phyloP scores from a whole-genome alignment of 768 basidiomycete species.

The Roridomyces roridus region DNA sequence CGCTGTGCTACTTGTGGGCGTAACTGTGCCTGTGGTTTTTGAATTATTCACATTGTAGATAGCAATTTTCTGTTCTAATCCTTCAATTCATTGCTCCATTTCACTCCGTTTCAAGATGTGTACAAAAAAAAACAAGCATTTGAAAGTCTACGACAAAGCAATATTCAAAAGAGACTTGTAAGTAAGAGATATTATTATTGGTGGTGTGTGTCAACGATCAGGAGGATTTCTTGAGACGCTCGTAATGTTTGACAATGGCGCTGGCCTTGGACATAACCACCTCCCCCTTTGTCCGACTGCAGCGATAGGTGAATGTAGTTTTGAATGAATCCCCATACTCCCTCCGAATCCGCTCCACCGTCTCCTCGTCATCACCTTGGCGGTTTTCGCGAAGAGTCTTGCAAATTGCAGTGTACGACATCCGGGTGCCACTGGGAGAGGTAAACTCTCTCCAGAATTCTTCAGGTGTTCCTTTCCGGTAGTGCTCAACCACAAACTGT shows the following conservation, averaged over 20 bases:
- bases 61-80: no score
- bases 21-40: slow-evolving; percentile 33
- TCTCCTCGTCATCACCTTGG: slow-evolving; percentile 5
- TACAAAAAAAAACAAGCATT: no score
- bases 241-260: slow-evolving; percentile 19
- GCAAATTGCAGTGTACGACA: slow-evolving; percentile 25
- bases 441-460: slow-evolving; percentile 27
- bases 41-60: no score
- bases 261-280: slow-evolving; percentile 19
- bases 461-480: slow-evolving; percentile 8
- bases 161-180: no score
- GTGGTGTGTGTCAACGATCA: no score
- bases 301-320: slow-evolving; percentile 23
- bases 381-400: slow-evolving; percentile 6
- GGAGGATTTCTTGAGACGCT: no score
- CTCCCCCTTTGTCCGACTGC: background rate
- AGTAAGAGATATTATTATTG: no score
- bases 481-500: slow-evolving; percentile 24
- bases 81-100: no score
- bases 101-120: no score
- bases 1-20: slow-evolving; percentile 37
- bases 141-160: no score
- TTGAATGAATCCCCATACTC: slow-evolving; percentile 25
- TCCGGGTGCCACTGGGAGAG: slow-evolving; percentile 5
- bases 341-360: slow-evolving; percentile 8